A percentile compares a stretch with the other conserved stretches of the same genome.
Conservation (phyloP, 1,139 yeast genomes). For the Pichia cactophila region DNA sequence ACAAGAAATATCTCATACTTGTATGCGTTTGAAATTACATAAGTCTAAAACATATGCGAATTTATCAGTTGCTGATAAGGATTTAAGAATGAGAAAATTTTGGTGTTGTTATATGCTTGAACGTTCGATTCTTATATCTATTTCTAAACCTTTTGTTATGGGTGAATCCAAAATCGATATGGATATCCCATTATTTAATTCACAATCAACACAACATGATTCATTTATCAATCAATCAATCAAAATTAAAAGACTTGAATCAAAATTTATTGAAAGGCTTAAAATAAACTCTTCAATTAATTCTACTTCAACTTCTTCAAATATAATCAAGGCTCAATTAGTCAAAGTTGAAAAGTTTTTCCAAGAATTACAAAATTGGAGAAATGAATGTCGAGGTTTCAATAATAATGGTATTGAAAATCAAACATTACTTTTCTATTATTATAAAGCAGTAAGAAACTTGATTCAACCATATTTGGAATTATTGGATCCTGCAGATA, state of each 20-base stretch:
- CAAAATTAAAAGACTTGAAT: constrained; percentile 46
- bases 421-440: constrained; percentile 46
- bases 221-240: constrained; percentile 48
- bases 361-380: constrained; percentile 44
- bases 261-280: constrained; percentile 44
- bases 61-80: constrained; percentile 23
- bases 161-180: constrained; percentile 38
- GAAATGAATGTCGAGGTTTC: constrained; percentile 39
- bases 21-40: constrained; percentile 33
- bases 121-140: constrained; percentile 48
- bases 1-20: constrained; percentile 40
- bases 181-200: constrained; percentile 41
- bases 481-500: constrained; percentile 47
- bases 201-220: constrained; percentile 30
- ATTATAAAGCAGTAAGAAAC: constrained; percentile 47
- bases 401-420: constrained; percentile 37
- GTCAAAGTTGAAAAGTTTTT: constrained; percentile 39
- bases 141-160: constrained; percentile 44
- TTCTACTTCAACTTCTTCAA: constrained; percentile 16
- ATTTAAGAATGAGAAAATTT: constrained; percentile 42
- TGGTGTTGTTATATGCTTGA: constrained; percentile 54
- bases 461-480: constrained; percentile 54
- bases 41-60: constrained; percentile 31
- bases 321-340: constrained; percentile 32
- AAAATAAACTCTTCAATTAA: constrained; percentile 27